Base-by-base conservation (phyloP, 1,284 basidiomycete species). In the Boletus semigastroideus region DNA sequence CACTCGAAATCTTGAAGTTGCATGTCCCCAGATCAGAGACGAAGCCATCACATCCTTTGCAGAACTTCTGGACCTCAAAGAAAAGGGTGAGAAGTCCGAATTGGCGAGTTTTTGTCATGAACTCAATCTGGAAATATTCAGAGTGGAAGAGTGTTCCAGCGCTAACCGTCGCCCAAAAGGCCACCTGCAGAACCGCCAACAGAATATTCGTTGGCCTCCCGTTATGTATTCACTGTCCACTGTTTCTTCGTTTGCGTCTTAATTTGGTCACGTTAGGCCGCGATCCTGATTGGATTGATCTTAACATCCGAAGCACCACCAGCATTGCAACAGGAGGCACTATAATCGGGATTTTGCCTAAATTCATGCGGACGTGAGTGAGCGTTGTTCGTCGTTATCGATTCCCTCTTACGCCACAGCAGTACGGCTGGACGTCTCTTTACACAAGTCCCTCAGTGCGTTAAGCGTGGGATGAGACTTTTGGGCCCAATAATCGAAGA, bases 121-220 rank as follows among this genome's bases (percentile, higher is more conserved):
- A 11, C 28, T 42, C 19, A 31, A 13, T 28, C 16, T 8, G 28
- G 25, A 20, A 19, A 34, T 28, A 19, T 40, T 4, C 48, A 73
- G 72, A 68, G 17, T 72, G 72, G 72, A 63, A 56, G 42, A 53
- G 48, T 2, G 14, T 71, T 1, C 57, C 60, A 0, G 61, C 51
- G 14, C 30, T 68, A 3, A 28, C 41, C 2, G 49, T 38, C 22
- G 12, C 65, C 5, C 55, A 52, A 42, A 42, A 63, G 16, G 56
- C 76, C 6, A 54, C 74, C 9, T 63, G 67, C 38, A 61, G 70
- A 25, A 56, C 64, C 13, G 71, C 53, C 37, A 75, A 73, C 48
- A 65, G 76, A 13, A 44, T 70, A 8, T 72, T 77, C 47, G 69
- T 76, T 31, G 75, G 75, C 2, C 58, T 69, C 7, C 74, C 74